phyloP scores from a whole-genome alignment of 1,284 basidiomycete genomes.

The Porodaedalea pini region DNA sequence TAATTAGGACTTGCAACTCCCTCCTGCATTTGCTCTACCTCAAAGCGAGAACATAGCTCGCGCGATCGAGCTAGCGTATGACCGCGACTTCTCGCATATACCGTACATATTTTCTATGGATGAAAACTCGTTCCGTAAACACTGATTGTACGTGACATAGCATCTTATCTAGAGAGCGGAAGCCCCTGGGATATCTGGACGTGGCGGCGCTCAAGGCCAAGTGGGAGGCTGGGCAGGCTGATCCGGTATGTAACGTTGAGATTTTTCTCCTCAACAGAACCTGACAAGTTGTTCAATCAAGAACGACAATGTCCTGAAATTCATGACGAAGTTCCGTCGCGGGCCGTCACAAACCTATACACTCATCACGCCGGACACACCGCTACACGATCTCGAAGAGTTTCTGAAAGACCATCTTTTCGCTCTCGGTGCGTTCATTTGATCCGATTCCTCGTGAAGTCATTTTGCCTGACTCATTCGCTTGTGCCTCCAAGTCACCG shows the following conservation, averaged over 20 bases:
- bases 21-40: constrained; percentile 84
- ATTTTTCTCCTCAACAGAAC: neutral
- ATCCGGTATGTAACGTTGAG: constrained; percentile 51
- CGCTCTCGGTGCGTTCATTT: constrained; percentile 58
- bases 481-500: constrained; percentile 59
- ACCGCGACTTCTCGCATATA: constrained; percentile 87
- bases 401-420: constrained; percentile 73
- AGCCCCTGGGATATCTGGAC: constrained; percentile 80
- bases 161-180: constrained; percentile 67
- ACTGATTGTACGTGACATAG: constrained; percentile 38
- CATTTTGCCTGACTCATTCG: neutral
- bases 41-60: constrained; percentile 63
- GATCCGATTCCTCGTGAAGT: neutral
- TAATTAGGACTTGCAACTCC: constrained; percentile 77
- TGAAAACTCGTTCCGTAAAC: neutral
- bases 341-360: constrained; percentile 66
- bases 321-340: constrained; percentile 78
- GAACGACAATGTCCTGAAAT: constrained; percentile 60
- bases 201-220: constrained; percentile 69
- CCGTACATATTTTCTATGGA: constrained; percentile 50
- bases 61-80: constrained; percentile 83
- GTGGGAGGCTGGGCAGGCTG: constrained; percentile 71
- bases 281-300: constrained; percentile 27
- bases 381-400: constrained; percentile 70
- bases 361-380: constrained; percentile 75